phyloP scores from a whole-genome alignment of 1,284 basidiomycete species.

The Cryptococcus maquisensis region DNA sequence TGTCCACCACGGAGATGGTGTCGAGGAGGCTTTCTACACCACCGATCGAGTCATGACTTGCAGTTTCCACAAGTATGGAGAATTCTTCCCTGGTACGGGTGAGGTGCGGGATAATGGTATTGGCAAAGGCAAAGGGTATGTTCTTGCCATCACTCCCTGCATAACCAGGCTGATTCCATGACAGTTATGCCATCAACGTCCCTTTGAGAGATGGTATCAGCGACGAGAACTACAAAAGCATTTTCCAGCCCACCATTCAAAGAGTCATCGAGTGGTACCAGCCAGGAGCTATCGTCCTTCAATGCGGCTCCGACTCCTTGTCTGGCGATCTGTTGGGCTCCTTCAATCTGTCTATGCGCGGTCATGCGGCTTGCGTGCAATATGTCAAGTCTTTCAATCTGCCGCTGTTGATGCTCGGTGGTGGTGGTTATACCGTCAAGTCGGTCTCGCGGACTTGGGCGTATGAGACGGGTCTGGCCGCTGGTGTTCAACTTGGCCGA shows the following conservation, averaged over 20 bases:
- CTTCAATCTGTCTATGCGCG: slow-evolving; percentile 95
- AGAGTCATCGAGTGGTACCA: slow-evolving; percentile 95
- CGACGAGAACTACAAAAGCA: slow-evolving; percentile 90
- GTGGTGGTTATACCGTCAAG: slow-evolving; percentile 98
- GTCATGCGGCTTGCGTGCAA: slow-evolving; percentile 95
- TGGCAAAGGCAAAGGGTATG: slow-evolving; percentile 74
- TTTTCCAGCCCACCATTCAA: slow-evolving; percentile 93
- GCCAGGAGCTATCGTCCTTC: slow-evolving; percentile 92
- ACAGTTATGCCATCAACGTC: slow-evolving; percentile 81
- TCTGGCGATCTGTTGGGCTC: slow-evolving; percentile 95
- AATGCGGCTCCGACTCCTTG: slow-evolving; percentile 97
- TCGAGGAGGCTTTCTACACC: slow-evolving; percentile 99
- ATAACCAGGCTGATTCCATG: slow-evolving; percentile 2
- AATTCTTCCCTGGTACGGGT: slow-evolving; percentile 98
- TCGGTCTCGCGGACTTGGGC: slow-evolving; percentile 98
- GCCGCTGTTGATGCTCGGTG: slow-evolving; percentile 86
- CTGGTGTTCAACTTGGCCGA: slow-evolving; percentile 84
- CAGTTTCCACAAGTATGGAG: slow-evolving; percentile 98
- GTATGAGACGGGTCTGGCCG: slow-evolving; percentile 94
- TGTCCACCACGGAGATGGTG: slow-evolving; percentile 97
- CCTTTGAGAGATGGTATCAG: slow-evolving; percentile 93
- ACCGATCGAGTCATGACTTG: slow-evolving; percentile 98
- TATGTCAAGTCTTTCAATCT: slow-evolving; percentile 96
- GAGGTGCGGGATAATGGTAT: slow-evolving; percentile 91
- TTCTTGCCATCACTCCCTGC: neutral